phyloP scores from a whole-genome alignment of 2,329 filamentous ascomycete genomes.

The Cladosporium oxysporum region DNA sequence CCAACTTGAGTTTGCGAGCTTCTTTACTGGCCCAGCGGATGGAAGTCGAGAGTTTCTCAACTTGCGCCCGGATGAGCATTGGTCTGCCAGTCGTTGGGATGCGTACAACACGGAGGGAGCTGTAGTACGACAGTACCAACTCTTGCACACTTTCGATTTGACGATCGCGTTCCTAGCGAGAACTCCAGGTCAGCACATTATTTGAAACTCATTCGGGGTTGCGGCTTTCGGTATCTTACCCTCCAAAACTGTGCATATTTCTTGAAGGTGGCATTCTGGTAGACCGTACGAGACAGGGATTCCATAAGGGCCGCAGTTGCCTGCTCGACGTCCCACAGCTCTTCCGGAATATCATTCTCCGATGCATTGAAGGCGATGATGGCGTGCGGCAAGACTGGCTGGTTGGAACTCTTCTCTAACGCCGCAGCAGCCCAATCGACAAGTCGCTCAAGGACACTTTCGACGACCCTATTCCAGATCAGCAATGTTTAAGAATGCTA shows the following conservation, averaged over 20 bases:
- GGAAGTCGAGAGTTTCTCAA: constrained; percentile 43
- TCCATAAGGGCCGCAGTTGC: constrained; percentile 45
- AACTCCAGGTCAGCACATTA: constrained; percentile 37
- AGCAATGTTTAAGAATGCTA: not conserved
- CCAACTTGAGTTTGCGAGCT: constrained; percentile 43
- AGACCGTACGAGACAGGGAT: constrained; percentile 38
- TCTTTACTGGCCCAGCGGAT: constrained; percentile 40
- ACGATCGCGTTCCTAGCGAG: not conserved
- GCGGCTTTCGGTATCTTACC: constrained; percentile 27
- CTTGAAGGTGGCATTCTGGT: constrained; percentile 38
- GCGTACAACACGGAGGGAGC: constrained; percentile 46
- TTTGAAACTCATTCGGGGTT: not conserved
- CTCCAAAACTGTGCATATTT: constrained; percentile 44
- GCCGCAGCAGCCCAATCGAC: constrained; percentile 52
- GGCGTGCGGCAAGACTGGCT: constrained; percentile 54
- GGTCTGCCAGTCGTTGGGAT: constrained; percentile 47
- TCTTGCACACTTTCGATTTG: constrained; percentile 36
- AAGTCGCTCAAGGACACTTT: constrained; percentile 46
- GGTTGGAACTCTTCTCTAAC: constrained; percentile 54
- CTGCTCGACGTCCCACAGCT: constrained; percentile 46
- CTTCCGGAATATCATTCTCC: constrained; percentile 41
- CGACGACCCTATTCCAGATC: constrained; percentile 40
- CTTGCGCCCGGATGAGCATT: constrained; percentile 49
- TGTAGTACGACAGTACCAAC: constrained; percentile 51
- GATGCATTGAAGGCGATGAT: constrained; percentile 55